Conservation (phyloP, 2,329 filamentous ascomycete species). For the Penicillium sp. region DNA sequence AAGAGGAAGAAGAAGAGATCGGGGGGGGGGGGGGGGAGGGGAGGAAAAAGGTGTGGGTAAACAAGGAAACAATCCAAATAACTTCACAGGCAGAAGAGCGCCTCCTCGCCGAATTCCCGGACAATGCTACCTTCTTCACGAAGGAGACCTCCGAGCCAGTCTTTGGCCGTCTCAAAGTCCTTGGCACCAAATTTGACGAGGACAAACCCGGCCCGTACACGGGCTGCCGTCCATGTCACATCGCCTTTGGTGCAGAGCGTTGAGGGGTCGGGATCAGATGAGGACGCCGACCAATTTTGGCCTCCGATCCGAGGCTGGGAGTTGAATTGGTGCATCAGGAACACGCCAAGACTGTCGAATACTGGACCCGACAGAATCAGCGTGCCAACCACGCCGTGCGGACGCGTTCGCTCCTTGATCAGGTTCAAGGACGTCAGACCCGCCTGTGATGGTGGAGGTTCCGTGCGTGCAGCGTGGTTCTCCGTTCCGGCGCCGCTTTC, state of each 20-base stretch:
- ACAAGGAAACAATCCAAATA: not conserved
- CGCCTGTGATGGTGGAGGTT: slow-evolving; percentile 13
- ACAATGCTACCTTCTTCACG: slow-evolving; percentile 66
- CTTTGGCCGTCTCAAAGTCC: slow-evolving; percentile 71
- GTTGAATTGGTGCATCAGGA: slow-evolving; percentile 74
- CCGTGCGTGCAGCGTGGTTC: slow-evolving; percentile 9
- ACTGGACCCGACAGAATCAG: slow-evolving; percentile 71
- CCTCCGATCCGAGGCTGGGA: slow-evolving; percentile 74
- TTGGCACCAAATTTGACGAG: slow-evolving; percentile 85
- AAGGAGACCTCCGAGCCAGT: slow-evolving; percentile 74
- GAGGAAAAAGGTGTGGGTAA: not conserved
- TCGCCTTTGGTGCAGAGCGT: slow-evolving; percentile 41
- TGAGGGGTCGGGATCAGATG: slow-evolving; percentile 16
- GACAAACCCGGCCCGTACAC: slow-evolving; percentile 68
- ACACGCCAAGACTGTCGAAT: slow-evolving; percentile 60
- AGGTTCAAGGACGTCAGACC: slow-evolving; percentile 20
- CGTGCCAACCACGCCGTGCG: slow-evolving; percentile 73
- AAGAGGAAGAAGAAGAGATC: too few relatives aligned
- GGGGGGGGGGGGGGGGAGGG: not conserved
- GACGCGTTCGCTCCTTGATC: slow-evolving; percentile 59
- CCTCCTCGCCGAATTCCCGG: slow-evolving; percentile 69
- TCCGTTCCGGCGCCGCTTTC: slow-evolving; percentile 4
- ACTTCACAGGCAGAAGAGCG: slow-evolving; percentile 63
- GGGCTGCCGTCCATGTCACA: slow-evolving; percentile 76
- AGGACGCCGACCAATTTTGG: slow-evolving; percentile 58